Evolutionary conservation across 192 early-diverging fungal genomes (phyloP).

Genomic region (Podila horticola): DNA sequence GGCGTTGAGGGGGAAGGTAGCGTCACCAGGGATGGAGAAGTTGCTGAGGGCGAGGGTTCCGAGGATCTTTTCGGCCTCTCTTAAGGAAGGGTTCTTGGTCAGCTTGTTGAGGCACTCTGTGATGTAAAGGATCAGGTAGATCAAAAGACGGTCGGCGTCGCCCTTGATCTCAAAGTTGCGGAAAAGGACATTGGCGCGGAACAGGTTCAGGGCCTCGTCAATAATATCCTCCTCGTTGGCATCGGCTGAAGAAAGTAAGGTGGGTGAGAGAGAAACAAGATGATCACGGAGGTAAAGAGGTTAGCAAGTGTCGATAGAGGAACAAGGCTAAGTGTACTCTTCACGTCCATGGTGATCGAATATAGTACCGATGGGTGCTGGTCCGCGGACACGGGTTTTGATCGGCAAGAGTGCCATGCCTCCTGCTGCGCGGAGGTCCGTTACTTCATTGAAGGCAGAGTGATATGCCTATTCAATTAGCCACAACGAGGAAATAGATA

Average conservation of each 20-base stretch:
- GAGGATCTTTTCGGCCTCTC: conserved; percentile 84
- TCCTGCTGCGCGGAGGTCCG: conserved; percentile 73
- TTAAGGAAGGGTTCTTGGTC: conserved; percentile 64
- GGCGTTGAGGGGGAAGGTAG: conserved; percentile 91
- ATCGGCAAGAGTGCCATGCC: conserved; percentile 91
- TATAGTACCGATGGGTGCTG: conserved; percentile 76
- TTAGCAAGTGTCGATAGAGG: background rate
- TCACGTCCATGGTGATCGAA: background rate
- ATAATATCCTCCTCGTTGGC: conserved; percentile 82
- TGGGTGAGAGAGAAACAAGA: background rate
- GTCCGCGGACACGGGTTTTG: conserved; percentile 87
- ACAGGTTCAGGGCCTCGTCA: conserved; percentile 94
- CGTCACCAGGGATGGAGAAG: conserved; percentile 94
- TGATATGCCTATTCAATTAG: conserved; percentile 79
- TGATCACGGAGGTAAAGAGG: background rate
- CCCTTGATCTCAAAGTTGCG: conserved; percentile 99
- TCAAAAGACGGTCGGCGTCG: conserved; percentile 88
- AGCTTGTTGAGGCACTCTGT: conserved; percentile 83
- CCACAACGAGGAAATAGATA: background rate
- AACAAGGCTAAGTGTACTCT: background rate
- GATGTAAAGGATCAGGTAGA: conserved; percentile 95
- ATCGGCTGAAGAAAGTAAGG: conserved; percentile 55
- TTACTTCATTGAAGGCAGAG: conserved; percentile 79
- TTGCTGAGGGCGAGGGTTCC: conserved; percentile 88
- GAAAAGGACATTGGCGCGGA: conserved; percentile 97